phyloP scores from a whole-genome alignment of 2,329 filamentous ascomycete species.

The Colletotrichum sp. region DNA sequence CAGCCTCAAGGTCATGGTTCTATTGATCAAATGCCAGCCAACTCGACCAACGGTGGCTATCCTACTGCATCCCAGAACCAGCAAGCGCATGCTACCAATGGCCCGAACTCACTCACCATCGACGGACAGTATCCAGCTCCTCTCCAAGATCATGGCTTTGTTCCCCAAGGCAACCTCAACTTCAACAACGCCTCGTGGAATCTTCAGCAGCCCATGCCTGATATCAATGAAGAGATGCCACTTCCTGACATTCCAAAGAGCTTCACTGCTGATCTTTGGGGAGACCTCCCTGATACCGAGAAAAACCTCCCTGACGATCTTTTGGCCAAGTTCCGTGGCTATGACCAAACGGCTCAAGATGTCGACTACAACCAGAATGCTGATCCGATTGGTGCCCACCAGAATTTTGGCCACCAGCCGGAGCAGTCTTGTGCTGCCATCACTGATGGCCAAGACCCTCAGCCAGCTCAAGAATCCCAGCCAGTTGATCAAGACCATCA shows the following conservation, averaged over 20 bases:
- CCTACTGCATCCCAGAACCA: neutral
- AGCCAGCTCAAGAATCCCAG: neutral
- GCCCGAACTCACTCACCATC: neutral
- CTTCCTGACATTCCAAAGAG: neutral
- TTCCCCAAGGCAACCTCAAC: neutral
- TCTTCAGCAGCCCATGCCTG: neutral
- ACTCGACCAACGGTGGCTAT: neutral
- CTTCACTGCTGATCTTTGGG: neutral
- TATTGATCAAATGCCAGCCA: neutral
- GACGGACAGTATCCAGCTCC: neutral
- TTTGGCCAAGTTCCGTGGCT: neutral
- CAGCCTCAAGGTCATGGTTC: neutral
- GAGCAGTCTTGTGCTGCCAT: neutral
- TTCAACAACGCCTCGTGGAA: neutral
- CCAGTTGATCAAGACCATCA: neutral
- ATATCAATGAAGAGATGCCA: neutral
- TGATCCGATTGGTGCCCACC: neutral
- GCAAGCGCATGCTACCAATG: neutral
- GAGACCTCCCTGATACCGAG: neutral
- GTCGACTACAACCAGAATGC: neutral
- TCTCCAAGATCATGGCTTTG: neutral
- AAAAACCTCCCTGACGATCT: neutral
- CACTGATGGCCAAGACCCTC: neutral
- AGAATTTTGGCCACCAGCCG: neutral
- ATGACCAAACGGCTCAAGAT: neutral